Base-by-base conservation (phyloP, 306 rosid species). In the Hylodesmum podocarpum region DNA sequence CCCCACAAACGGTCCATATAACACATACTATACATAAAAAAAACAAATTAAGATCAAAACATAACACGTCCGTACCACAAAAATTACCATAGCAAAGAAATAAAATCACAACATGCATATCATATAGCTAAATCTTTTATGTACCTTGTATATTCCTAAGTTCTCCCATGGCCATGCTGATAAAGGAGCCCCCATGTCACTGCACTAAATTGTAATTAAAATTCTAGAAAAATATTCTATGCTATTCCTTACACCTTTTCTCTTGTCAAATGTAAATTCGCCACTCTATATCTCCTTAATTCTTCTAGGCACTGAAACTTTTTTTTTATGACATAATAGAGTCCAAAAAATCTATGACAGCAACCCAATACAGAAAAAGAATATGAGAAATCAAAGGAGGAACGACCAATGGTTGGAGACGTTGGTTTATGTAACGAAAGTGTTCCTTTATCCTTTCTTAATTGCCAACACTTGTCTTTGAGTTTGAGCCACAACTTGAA, bases 111-210 rank as follows among this genome's bases (percentile, higher is more conserved):
- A 69, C 5, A 59, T 44, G 12, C 27, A 58, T 15, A 70, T 16
- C n/a, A 55, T 21, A 72, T 43, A 36, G 46, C 18, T 37, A 66
- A 34, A 3, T 66, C n/a, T n/a, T 34, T 24, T 24, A 0, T 62
- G 15, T 84, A 94, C 99, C 97, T 95, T 95, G 79, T 63, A 91
- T 36, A 49, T 15, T 70, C 99, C 97, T 65, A 92, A 49, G 40
- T 90, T 87, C 36, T 90, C 89, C 97, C 99, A 89, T 6, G 97
- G 99, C 97, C 97, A 92, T 70, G 89, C 28, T n/a, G 97, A 80
- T 77, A 92, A 77, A 71, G 93, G 83, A 86, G 87, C 75, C 31
- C 33, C 97, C 95, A 92, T 91, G 53, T 65, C 82, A 37, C 49
- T 55, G 29, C 65, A 67, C 70, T 14, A 44, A 50, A 53, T 31